A percentile compares a stretch with the other conserved stretches of the same genome.
Conservation (phyloP, 2,329 filamentous ascomycete genomes). For the Plectosphaerella sp. region DNA sequence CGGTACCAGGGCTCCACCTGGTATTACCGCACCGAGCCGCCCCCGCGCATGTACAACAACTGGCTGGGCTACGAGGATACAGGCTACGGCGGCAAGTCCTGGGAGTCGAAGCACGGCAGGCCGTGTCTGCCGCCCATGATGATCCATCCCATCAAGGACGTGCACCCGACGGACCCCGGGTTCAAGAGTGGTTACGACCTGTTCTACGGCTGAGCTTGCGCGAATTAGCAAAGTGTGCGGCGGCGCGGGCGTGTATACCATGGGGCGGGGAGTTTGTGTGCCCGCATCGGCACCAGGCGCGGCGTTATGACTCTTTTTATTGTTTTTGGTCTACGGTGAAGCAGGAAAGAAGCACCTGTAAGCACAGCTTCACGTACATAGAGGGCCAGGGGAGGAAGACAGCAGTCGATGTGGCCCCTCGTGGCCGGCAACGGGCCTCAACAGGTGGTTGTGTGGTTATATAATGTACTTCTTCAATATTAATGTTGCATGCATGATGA, state of each 20-base stretch:
- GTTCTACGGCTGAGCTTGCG: conserved; percentile 26
- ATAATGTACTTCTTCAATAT: neutral
- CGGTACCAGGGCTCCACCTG: conserved; percentile 55
- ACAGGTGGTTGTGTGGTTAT: neutral
- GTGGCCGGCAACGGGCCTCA: neutral
- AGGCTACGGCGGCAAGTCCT: conserved; percentile 47
- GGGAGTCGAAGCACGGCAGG: conserved; percentile 52
- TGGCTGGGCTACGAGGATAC: conserved; percentile 58
- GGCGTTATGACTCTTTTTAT: neutral
- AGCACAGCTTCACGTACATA: neutral
- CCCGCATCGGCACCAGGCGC: no score
- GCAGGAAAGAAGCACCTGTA: no score
- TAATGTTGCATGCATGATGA: neutral
- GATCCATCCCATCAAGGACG: conserved; percentile 57
- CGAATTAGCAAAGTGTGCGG: neutral
- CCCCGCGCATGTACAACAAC: conserved; percentile 57
- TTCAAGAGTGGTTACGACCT: conserved; percentile 32
- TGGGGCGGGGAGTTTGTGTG: no score
- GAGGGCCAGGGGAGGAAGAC: neutral
- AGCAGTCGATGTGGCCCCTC: neutral
- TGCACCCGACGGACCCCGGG: conserved; percentile 43
- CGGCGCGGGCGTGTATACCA: neutral
- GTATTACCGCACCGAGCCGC: conserved; percentile 56
- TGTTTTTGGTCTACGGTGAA: neutral
- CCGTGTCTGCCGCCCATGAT: conserved; percentile 55